These are phyloP conservation scores for Cylindrotheca closterium DNA, from an alignment of 108 stramenopile species.

Conservation along the genomic window DNA sequence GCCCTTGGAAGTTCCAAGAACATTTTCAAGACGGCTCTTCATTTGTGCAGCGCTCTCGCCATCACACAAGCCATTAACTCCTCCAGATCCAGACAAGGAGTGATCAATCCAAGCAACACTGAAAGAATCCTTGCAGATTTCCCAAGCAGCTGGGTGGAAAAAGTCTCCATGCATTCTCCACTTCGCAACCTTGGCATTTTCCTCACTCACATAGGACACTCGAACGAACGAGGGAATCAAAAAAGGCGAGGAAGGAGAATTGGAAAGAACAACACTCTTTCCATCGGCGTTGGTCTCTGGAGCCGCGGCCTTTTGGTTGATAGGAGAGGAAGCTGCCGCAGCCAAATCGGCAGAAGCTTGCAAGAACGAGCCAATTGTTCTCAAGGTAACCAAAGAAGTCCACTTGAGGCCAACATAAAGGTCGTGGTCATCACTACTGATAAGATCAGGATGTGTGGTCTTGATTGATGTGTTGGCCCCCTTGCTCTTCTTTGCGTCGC, in stretches of 20 bases:
- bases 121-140: slow-evolving; percentile 86
- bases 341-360: slow-evolving; percentile 88
- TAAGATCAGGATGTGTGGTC: slow-evolving; percentile 78
- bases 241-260: slow-evolving; percentile 68
- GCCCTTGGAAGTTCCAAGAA: slow-evolving; percentile 1
- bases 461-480: slow-evolving; percentile 51
- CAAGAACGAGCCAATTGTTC: slow-evolving; percentile 66
- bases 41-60: slow-evolving; percentile 22
- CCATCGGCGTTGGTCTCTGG: slow-evolving; percentile 47
- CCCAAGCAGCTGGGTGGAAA: slow-evolving; percentile 90
- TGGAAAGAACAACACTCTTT: slow-evolving; percentile 41
- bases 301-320: slow-evolving; percentile 31
- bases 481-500: slow-evolving; percentile 31
- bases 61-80: slow-evolving; percentile 68
- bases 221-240: slow-evolving; percentile 86
- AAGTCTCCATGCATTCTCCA: slow-evolving; percentile 83
- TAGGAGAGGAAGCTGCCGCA: slow-evolving; percentile 64
- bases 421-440: slow-evolving; percentile 85
- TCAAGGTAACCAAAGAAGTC: slow-evolving; percentile 76
- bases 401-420: slow-evolving; percentile 81
- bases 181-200: slow-evolving; percentile 83
- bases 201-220: slow-evolving; percentile 85
- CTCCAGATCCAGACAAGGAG: slow-evolving; percentile 67
- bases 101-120: slow-evolving; percentile 85
- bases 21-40: slow-evolving; percentile 24